These are phyloP conservation scores for Cardamine occulta DNA, from an alignment of 345 rosid species.

Conservation along the genomic window DNA sequence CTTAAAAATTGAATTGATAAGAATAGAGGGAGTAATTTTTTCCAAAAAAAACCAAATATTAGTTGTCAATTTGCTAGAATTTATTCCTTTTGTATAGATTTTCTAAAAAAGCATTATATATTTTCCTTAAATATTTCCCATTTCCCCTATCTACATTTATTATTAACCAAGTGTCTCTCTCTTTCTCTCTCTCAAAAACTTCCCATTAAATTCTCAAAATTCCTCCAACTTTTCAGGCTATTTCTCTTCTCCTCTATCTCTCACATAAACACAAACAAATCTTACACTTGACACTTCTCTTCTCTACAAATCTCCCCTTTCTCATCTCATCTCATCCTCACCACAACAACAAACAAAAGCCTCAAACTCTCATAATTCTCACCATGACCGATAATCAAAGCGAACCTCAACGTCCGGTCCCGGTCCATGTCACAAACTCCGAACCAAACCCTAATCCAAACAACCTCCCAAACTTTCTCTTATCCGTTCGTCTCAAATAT, in stretches of 20 bases:
- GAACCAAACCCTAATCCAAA: slow-evolving; percentile 40
- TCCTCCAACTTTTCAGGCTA: slow-evolving; percentile 35
- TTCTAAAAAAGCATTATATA: not conserved
- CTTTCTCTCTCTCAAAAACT: slow-evolving; percentile 28
- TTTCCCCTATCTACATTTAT: slow-evolving; percentile 30
- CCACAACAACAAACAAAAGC: not conserved
- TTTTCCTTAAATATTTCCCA: slow-evolving; percentile 30
- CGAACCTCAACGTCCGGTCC: slow-evolving; percentile 22
- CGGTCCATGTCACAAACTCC: slow-evolving; percentile 51
- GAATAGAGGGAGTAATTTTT: not conserved
- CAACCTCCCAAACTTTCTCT: slow-evolving; percentile 70
- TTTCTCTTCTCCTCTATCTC: slow-evolving; percentile 9
- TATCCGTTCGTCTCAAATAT: slow-evolving; percentile 73
- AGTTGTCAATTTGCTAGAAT: not conserved
- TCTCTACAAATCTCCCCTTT: slow-evolving; percentile 16
- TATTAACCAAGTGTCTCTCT: slow-evolving; percentile 22
- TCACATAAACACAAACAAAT: not conserved
- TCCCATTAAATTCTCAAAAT: slow-evolving; percentile 42
- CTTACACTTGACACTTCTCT: slow-evolving; percentile 35
- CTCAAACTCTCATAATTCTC: not conserved
- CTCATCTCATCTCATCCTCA: slow-evolving; percentile 23
- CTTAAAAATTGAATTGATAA: too few species aligned
- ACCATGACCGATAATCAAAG: slow-evolving; percentile 25
- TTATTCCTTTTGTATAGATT: slow-evolving; percentile 1
- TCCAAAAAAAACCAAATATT: not conserved